These are phyloP conservation scores for Fusarium pseudograminearum DNA, from an alignment of 2,329 filamentous ascomycete species.

Conservation along the genomic window DNA sequence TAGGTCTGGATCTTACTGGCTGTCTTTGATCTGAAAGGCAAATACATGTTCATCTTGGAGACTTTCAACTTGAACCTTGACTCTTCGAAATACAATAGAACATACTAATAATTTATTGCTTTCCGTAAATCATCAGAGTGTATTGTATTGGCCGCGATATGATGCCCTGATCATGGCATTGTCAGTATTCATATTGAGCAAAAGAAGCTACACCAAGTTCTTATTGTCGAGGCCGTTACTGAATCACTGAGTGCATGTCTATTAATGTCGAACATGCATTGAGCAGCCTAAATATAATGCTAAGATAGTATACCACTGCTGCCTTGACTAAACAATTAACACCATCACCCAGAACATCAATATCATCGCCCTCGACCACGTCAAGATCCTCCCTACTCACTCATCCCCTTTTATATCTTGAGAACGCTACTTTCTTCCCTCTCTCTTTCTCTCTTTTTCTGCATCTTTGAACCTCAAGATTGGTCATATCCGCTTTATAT, in stretches of 20 bases:
- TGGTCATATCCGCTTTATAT: neutral
- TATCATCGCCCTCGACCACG: constrained; percentile 1
- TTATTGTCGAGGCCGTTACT: neutral
- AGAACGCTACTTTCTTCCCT: neutral
- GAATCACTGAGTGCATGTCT: constrained; percentile 9
- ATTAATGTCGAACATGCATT: neutral
- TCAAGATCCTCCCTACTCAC: neutral
- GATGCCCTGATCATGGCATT: neutral
- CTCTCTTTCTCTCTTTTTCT: neutral
- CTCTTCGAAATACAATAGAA: neutral
- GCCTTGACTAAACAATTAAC: neutral
- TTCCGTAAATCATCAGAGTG: neutral
- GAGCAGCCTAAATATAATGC: neutral
- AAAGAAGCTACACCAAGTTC: neutral
- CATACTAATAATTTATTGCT: no score
- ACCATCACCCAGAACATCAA: neutral
- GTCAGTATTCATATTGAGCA: neutral
- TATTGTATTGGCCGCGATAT: neutral
- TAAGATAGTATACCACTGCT: neutral
- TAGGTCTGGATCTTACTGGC: no score
- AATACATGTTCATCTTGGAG: neutral
- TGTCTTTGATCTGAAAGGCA: no score
- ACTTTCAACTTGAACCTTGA: neutral
- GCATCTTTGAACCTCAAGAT: neutral
- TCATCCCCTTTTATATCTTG: neutral